Conservation (phyloP, 805 yeast species). For the Candida maltosa region DNA sequence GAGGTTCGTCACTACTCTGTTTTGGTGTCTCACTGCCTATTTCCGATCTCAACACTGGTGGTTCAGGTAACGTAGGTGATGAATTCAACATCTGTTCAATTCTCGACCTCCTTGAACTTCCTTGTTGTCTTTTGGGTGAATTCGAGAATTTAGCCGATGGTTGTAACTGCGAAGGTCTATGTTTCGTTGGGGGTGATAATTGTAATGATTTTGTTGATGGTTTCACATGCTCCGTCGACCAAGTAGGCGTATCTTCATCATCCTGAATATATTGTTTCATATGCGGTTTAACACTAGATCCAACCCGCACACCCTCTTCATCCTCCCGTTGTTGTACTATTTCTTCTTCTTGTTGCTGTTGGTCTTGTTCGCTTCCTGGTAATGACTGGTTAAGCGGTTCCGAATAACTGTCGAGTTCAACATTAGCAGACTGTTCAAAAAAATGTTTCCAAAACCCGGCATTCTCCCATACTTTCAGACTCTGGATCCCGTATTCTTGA, state of each 20-base stretch:
- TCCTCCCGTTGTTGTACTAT: constrained; percentile 1
- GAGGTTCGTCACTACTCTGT: background rate
- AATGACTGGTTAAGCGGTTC: constrained; percentile 33
- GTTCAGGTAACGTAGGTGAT: constrained; percentile 43
- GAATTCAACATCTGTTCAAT: constrained; percentile 35
- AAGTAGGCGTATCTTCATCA: constrained; percentile 32
- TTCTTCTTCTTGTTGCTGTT: constrained; percentile 1
- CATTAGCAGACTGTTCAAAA: constrained; percentile 72
- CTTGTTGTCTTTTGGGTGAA: constrained; percentile 26
- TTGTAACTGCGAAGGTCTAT: background rate
- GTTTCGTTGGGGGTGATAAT: constrained; percentile 25
- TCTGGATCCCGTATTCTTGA: constrained; percentile 53
- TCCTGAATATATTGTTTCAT: constrained; percentile 6
- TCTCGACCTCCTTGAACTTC: constrained; percentile 24
- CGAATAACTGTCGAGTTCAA: constrained; percentile 53
- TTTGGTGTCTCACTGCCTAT: constrained; percentile 15
- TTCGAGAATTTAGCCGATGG: constrained; percentile 19
- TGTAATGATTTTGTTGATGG: constrained; percentile 11
- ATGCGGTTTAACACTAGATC: no score
- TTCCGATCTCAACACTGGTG: constrained; percentile 39
- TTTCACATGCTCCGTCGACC: constrained; percentile 28
- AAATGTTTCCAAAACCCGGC: constrained; percentile 75
- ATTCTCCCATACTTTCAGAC: constrained; percentile 61
- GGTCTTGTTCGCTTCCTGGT: constrained; percentile 8
- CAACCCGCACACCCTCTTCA: constrained; percentile 7